Evolutionary conservation across 306 rosid species (phyloP), one percentile per base, ranked within the genome.

Genomic region (Rosa persica): DNA sequence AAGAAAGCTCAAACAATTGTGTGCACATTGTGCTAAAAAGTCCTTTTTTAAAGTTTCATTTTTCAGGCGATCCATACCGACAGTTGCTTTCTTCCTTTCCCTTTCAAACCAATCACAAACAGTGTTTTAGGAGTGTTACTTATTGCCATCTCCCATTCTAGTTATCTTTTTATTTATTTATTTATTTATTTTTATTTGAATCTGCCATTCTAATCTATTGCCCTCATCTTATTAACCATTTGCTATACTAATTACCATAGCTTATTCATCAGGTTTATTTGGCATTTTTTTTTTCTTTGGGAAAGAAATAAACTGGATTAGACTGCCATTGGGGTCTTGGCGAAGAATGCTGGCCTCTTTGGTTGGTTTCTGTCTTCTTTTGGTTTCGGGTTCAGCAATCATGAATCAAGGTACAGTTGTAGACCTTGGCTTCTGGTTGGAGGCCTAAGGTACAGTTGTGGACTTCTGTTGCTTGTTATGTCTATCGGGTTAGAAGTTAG

Each of bases 21-120:
- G 40, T 64, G 22, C 43, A 30, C 22, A 12, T 27, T 15, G 34
- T 0, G 10, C 70, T 36, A 16, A 62, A 7, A 0, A 2, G 22
- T 0, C 3, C 19, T 20, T 52, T 19, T 54, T 20, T 7, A 43
- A 8, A 13, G 3, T 65, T 22, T 65, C 70, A 8, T 65, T 65
- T 7, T 65, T 8, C n/a, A 65, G 23, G 44, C 20, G 12, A 17
- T 2, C 23, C 22, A 2, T 65, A 16, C 10, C 20, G 23, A 64
- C 43, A 5, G 36, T 65, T 36, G 44, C 23, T 34, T 65, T 6
- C 0, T 16, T 64, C 69, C 12, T 64, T 34, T 4, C 43, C 40
- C 44, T 64, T 64, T 64, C 39, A n/a, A n/a, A n/a, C 62, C 62
- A 61, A 61, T 19, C 67, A 61, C 67, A 61, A 55, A 22, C 62